A percentile compares a stretch with the other conserved stretches of the same genome.
These are phyloP conservation scores for Candida andamanensis DNA, from an alignment of 805 yeast species.

Conservation along the genomic window DNA sequence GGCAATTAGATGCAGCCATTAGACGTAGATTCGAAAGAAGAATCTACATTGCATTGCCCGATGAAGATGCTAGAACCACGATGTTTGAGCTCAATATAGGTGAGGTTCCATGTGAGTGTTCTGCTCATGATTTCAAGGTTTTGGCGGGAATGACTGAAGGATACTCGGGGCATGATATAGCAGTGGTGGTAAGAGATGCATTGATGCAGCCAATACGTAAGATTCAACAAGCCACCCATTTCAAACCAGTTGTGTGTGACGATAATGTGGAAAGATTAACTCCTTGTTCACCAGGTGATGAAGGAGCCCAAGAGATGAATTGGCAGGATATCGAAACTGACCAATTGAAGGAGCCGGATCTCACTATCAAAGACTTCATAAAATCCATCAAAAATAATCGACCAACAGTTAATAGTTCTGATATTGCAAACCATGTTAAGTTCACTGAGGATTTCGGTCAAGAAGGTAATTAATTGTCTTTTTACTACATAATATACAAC, in stretches of 20 bases:
- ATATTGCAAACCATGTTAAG: conserved; percentile 74
- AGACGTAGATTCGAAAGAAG: conserved; percentile 94
- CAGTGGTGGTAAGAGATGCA: conserved; percentile 95
- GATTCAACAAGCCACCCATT: conserved; percentile 94
- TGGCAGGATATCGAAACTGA: conserved; percentile 93
- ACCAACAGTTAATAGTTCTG: conserved; percentile 89
- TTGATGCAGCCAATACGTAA: conserved; percentile 96
- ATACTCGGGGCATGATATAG: conserved; percentile 94
- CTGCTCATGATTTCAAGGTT: conserved; percentile 65
- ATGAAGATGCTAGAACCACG: conserved; percentile 80
- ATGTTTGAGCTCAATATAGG: conserved; percentile 96
- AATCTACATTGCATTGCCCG: conserved; percentile 93
- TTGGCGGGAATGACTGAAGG: conserved; percentile 95
- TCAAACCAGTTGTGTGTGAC: conserved; percentile 53
- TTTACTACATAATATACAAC: background rate
- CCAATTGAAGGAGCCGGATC: conserved; percentile 83
- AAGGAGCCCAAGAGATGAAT: conserved; percentile 77
- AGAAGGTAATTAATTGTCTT: conserved; percentile 67
- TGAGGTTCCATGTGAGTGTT: conserved; percentile 75
- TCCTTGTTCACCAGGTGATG: conserved; percentile 98
- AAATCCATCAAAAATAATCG: conserved; percentile 87
- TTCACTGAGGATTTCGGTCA: conserved; percentile 96
- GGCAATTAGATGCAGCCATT: conserved; percentile 98
- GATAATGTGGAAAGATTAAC: conserved; percentile 49
- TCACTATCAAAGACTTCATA: conserved; percentile 86